These are phyloP conservation scores for Boletus edulis DNA, from an alignment of 768 basidiomycete species.

Conservation along the genomic window DNA sequence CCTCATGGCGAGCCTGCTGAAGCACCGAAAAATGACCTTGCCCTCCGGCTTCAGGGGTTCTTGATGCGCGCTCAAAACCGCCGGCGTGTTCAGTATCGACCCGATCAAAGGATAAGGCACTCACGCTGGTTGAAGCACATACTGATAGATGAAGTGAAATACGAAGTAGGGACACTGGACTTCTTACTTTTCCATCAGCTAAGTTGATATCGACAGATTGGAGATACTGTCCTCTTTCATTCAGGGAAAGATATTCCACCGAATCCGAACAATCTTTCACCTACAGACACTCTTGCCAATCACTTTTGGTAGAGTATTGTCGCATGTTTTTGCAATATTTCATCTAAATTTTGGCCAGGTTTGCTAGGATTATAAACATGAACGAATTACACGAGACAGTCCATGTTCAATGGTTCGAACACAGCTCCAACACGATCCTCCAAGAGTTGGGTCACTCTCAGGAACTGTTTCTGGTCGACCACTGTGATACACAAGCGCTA, in stretches of 20 bases:
- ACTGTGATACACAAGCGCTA: constrained; percentile 47
- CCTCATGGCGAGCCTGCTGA: constrained; percentile 20
- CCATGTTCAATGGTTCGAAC: constrained; percentile 77
- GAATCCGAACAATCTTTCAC: constrained; percentile 33
- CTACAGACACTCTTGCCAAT: constrained; percentile 43
- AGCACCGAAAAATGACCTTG: constrained; percentile 8
- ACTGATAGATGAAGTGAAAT: constrained; percentile 42
- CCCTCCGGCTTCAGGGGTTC: constrained; percentile 20
- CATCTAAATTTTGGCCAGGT: constrained; percentile 43
- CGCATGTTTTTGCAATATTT: neutral
- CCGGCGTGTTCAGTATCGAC: constrained; percentile 17
- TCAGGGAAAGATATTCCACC: constrained; percentile 38
- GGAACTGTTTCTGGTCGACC: constrained; percentile 61
- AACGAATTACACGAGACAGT: constrained; percentile 39
- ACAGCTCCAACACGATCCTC: constrained; percentile 60
- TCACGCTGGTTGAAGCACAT: constrained; percentile 40
- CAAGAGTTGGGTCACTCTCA: constrained; percentile 58
- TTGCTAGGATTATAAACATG: constrained; percentile 61
- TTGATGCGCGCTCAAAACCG: constrained; percentile 16
- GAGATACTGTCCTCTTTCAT: constrained; percentile 59
- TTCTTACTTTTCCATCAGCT: neutral
- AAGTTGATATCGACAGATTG: constrained; percentile 42
- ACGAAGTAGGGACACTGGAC: constrained; percentile 35
- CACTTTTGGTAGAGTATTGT: constrained; percentile 58
- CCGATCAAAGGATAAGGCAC: constrained; percentile 34